phyloP scores from a whole-genome alignment of 768 basidiomycete species.

The Suillus discolor region DNA sequence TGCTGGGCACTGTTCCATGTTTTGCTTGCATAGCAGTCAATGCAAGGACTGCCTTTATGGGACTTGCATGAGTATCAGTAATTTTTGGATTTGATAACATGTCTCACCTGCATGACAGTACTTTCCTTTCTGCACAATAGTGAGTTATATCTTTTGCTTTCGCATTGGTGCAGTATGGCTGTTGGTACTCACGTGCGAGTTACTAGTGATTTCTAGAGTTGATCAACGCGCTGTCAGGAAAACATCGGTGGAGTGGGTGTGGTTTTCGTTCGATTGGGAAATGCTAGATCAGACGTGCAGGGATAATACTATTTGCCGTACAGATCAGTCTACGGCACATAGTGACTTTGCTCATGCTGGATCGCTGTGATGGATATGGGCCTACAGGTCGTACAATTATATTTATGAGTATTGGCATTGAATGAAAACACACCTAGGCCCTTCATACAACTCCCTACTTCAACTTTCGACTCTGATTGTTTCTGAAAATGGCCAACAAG shows the following conservation, averaged over 20 bases:
- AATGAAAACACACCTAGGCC: no score
- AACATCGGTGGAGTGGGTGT: not conserved
- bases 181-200: not conserved
- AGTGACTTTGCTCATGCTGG: no score
- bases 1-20: not conserved
- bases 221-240: not conserved
- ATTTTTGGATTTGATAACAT: not conserved
- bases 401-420: no score
- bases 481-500: no score
- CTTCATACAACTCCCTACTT: no score
- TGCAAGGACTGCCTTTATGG: fast-evolving
- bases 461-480: no score
- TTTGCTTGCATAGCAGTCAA: not conserved
- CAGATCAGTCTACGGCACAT: no score
- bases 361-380: no score
- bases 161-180: not conserved
- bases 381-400: no score
- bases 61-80: not conserved
- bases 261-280: not conserved
- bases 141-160: not conserved
- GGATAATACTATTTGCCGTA: no score
- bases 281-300: not conserved
- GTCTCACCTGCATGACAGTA: no score
- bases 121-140: no score
- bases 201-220: not conserved